These are phyloP conservation scores for Cordyceps cicadae DNA, from an alignment of 2,329 filamentous ascomycete genomes.

Conservation along the genomic window DNA sequence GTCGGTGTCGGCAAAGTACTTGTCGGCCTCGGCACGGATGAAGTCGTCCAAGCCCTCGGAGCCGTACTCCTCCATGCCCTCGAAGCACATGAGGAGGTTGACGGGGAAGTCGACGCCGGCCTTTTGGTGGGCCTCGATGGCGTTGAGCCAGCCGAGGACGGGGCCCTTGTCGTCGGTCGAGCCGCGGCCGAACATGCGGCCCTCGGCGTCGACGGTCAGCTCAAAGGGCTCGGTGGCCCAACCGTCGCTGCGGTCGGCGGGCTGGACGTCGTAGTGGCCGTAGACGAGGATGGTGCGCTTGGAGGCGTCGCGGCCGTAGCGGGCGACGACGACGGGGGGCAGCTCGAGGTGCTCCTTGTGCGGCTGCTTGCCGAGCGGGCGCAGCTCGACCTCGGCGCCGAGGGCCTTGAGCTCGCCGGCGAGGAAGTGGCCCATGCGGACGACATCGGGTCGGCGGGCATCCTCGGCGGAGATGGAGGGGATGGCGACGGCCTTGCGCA, in stretches of 20 bases:
- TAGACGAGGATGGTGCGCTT: conserved; percentile 96
- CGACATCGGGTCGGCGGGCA: conserved; percentile 78
- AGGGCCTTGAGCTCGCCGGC: conserved; percentile 72
- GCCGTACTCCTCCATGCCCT: conserved; percentile 99
- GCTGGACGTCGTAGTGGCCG: conserved; percentile 98
- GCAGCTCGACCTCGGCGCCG: conserved; percentile 79
- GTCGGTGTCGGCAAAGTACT: conserved; percentile 91
- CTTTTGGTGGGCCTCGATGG: conserved; percentile 95
- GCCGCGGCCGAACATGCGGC: conserved; percentile 91
- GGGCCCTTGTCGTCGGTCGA: conserved; percentile 97
- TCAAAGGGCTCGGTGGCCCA: conserved; percentile 95
- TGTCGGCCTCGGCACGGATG: conserved; percentile 82
- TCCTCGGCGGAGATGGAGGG: conserved; percentile 92
- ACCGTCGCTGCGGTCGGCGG: conserved; percentile 83
- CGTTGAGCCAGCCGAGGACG: conserved; percentile 94
- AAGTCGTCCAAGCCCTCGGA: conserved; percentile 94
- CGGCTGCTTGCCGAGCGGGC: conserved; percentile 83
- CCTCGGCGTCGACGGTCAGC: conserved; percentile 78
- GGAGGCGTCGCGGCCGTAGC: conserved; percentile 84
- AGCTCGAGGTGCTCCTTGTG: conserved; percentile 84
- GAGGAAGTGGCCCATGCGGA: conserved; percentile 93
- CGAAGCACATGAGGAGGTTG: conserved; percentile 98
- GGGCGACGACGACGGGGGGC: conserved; percentile 82
- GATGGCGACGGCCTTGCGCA: conserved; percentile 88
- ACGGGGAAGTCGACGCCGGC: conserved; percentile 91